Evolutionary conservation across 352 stramenopile species (phyloP).

Genomic region (Globisporangium viniferum): DNA sequence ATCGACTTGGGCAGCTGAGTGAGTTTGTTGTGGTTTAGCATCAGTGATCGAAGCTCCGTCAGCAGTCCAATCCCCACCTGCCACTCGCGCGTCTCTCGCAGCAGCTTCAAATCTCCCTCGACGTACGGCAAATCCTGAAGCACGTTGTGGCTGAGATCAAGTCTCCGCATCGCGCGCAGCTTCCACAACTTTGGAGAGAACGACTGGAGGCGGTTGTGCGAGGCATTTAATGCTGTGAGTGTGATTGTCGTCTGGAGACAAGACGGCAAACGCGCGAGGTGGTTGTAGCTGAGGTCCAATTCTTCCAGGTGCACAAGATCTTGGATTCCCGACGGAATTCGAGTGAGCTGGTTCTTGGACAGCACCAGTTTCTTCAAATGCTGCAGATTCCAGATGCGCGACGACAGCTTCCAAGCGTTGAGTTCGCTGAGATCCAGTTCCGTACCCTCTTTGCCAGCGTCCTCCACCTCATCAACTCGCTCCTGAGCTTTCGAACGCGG

Average conservation of each 20-base stretch:
- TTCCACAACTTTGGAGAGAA: conserved; percentile 76
- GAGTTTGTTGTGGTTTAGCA: conserved; percentile 58
- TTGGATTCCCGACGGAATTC: conserved; percentile 70
- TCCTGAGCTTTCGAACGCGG: conserved; percentile 58
- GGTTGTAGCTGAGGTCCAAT: conserved; percentile 59
- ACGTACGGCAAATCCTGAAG: conserved; percentile 56
- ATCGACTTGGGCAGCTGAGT: conserved; percentile 41
- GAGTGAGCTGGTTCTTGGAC: conserved; percentile 44
- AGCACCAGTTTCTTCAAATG: conserved; percentile 40
- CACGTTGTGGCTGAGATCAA: conserved; percentile 56
- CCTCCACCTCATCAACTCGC: conserved; percentile 51
- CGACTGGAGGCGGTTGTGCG: conserved; percentile 50
- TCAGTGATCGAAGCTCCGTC: conserved; percentile 32
- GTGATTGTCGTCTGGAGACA: conserved; percentile 62
- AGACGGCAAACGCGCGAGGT: conserved; percentile 52
- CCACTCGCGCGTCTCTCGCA: conserved; percentile 72
- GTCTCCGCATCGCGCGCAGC: conserved; percentile 33
- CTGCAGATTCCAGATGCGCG: conserved; percentile 70
- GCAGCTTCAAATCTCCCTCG: conserved; percentile 62
- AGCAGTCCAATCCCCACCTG: conserved; percentile 62
- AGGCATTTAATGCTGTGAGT: conserved; percentile 41
- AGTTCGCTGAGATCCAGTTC: conserved; percentile 51
- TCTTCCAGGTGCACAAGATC: conserved; percentile 53
- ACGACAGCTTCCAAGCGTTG: conserved; percentile 50
- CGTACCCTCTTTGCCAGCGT: conserved; percentile 21